Conservation (phyloP, 2,329 filamentous ascomycete species). For the Lasiodiplodia sp. region DNA sequence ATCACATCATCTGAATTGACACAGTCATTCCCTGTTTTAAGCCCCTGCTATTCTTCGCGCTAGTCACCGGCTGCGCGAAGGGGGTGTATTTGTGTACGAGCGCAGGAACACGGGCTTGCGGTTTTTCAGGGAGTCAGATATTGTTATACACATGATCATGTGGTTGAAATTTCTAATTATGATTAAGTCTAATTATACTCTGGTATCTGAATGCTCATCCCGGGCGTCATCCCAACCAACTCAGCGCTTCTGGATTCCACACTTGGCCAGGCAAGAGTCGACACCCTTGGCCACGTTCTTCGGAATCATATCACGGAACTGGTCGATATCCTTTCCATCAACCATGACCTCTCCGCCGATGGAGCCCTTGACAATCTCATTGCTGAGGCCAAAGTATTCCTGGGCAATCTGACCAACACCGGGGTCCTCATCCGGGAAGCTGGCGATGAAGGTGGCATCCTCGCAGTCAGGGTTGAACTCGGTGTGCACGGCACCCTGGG, state of each 20-base stretch:
- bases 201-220: no score
- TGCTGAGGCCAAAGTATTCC: slow-evolving; percentile 57
- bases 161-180: no score
- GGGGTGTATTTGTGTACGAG: no score
- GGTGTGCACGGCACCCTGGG: slow-evolving; percentile 62
- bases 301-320: slow-evolving; percentile 43
- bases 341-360: slow-evolving; percentile 54
- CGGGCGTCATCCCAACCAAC: background rate
- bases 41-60: no score
- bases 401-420: slow-evolving; percentile 61
- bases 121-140: no score
- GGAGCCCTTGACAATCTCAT: slow-evolving; percentile 56
- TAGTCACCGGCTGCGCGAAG: no score
- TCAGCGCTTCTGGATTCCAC: slow-evolving; percentile 29
- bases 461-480: slow-evolving; percentile 47
- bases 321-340: slow-evolving; percentile 55
- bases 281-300: slow-evolving; percentile 30
- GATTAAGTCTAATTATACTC: no score
- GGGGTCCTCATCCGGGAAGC: slow-evolving; percentile 60
- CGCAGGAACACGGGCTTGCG: no score
- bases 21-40: no score
- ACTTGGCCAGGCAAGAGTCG: slow-evolving; percentile 29
- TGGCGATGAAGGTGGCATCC: slow-evolving; percentile 58
- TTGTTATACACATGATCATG: no score
- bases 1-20: no score